Evolutionary conservation across 129 eudicot genomes (phyloP).

Genomic region (sunflower (Helianthus annuus)): DNA sequence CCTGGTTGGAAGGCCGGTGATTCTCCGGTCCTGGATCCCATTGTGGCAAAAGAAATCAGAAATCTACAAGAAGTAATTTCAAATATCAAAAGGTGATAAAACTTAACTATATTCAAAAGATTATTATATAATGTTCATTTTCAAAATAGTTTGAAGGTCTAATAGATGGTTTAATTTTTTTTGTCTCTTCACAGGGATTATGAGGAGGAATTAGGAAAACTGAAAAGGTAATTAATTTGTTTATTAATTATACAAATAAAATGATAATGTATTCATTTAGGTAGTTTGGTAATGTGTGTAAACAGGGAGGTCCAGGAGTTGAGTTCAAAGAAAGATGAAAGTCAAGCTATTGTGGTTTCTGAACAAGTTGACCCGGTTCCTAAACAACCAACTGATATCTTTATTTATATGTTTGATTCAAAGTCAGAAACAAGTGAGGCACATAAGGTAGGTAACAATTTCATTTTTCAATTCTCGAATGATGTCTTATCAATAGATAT

Average conservation of each 20-base stretch:
- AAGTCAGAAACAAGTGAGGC: conserved; percentile 28
- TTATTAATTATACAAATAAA: background rate
- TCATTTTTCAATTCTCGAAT: background rate
- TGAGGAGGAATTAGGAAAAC: conserved; percentile 54
- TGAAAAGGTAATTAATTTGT: conserved; percentile 53
- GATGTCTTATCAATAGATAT: background rate
- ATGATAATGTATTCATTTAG: background rate
- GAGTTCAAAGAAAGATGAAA: conserved; percentile 28
- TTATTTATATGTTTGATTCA: conserved; percentile 35
- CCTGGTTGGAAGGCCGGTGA: conserved; percentile 97
- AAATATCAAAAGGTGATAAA: conserved; percentile 46
- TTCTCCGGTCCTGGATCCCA: conserved; percentile 66
- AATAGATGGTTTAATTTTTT: background rate
- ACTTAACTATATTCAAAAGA: background rate
- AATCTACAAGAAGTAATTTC: conserved; percentile 48
- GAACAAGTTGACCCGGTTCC: conserved; percentile 28
- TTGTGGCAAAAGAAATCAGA: conserved; percentile 65
- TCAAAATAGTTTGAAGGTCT: background rate
- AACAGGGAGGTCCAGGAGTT: conserved; percentile 59
- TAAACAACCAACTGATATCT: conserved; percentile 24
- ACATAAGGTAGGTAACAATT: conserved; percentile 37
- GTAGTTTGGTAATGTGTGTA: conserved; percentile 6
- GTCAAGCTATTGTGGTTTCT: conserved; percentile 35
- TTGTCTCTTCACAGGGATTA: conserved; percentile 24
- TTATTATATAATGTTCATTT: background rate